Percentiles rank a stretch among this genome's conserved stretches.
These are phyloP conservation scores for Sambucus nigra DNA, from an alignment of 129 eudicot species.

Conservation along the genomic window DNA sequence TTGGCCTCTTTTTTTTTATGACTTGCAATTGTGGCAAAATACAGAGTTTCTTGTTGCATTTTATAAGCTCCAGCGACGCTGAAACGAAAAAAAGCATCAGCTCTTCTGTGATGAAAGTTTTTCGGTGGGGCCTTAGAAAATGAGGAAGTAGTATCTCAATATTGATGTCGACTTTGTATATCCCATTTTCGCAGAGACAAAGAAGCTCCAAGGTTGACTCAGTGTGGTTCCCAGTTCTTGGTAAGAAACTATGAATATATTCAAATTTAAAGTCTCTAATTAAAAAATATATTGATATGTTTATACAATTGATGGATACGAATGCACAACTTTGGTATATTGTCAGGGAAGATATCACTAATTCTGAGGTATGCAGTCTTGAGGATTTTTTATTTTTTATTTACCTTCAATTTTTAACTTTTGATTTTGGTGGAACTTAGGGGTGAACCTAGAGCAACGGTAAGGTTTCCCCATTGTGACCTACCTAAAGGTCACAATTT, in stretches of 20 bases:
- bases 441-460: no score
- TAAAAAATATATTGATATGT: constrained; percentile 16
- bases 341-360: constrained; percentile 80
- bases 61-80: constrained; percentile 75
- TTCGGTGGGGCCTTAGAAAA: constrained; percentile 55
- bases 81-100: constrained; percentile 72
- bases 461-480: no score
- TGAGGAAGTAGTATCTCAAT: not conserved
- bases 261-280: constrained; percentile 2
- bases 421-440: no score
- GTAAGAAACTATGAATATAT: constrained; percentile 25
- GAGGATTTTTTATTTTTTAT: constrained; percentile 8
- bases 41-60: constrained; percentile 93
- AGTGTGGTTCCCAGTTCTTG: constrained; percentile 92
- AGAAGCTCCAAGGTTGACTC: constrained; percentile 80
- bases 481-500: no score
- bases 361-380: constrained; percentile 60
- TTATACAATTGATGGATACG: constrained; percentile 85
- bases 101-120: constrained; percentile 87
- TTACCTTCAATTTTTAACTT: not conserved
- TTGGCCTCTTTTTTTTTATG: constrained; percentile 26
- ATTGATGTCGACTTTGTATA: not conserved
- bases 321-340: constrained; percentile 98
- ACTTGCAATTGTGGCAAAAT: constrained; percentile 35
- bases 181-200: constrained; percentile 46